Evolutionary conservation across 768 basidiomycete species (phyloP), one percentile per base, ranked within the genome.

Genomic region (Suillus plorans): DNA sequence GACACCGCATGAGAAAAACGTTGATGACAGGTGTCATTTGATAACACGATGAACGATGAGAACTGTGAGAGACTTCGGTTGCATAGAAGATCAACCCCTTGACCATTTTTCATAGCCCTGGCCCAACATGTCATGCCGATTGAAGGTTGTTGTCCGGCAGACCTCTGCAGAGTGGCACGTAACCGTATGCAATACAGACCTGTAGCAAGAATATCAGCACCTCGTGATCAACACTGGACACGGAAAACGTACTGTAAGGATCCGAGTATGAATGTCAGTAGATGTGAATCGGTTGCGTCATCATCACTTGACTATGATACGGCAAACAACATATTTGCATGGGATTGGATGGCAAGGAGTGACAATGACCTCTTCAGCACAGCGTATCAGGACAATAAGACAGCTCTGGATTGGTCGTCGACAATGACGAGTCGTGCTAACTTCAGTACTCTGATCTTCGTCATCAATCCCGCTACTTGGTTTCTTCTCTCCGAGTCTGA

Each of bases 371-470:
- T 39, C 34, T 39, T 58, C 31, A 55, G 20, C 31, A 55, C 10
- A 20, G 39, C 34, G 37, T 47, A 65, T 76, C 70, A 80, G 53
- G 85, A 70, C 70, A 84, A 61, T 37, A 86, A 71, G 10, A 61
- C 72, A n/a, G 81, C 81, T 66, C 73, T 78, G 16, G 83, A 81
- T 56, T 74, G 68, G 52, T 84, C 82, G 62, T 87, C 84, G 60
- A 86, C 63, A 31, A 86, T 74, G 22, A 78, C 80, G 31, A 88
- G 77, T 65, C 71, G 78, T n/a, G 82, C 80, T 18, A 82, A 81
- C 69, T 79, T 80, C 61, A 87, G 71, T 25, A 84, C 63, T 64
- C 84, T 79, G 65, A 82, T 75, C 69, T 84, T 83, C 65, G 63
- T 65, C 49, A 49, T 56, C 63, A 31, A 67, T 42, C 67, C 62